Base-by-base conservation (phyloP, 2,329 filamentous ascomycete species). In the Scorias spongiosa region DNA sequence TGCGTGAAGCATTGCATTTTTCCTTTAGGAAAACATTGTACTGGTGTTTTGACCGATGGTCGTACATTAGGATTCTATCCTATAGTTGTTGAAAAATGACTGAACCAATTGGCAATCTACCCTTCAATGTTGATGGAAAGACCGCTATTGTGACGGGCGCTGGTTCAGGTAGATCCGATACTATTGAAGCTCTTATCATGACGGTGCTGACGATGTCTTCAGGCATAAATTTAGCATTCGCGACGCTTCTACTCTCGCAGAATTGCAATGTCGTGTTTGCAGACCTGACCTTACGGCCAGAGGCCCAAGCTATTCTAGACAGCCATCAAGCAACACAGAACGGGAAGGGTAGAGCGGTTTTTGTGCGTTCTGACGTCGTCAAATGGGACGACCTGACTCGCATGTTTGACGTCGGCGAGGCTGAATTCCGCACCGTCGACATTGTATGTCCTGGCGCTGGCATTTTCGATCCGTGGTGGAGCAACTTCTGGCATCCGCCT, bases 171-270 rank as follows among this genome's bases (percentile, higher is more conserved):
- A 48, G 29, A 52, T 41, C 32, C 32, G 11, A 3, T 5, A 36
- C 12, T 36, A 36, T 9, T 36, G 32, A 36, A 15, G 15, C 11
- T 36, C 38, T 40, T 3, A 40, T 18, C 20, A 4, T 18, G 17
- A 7, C 38, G 14, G 10, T 28, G 11, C 38, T 40, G 18, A 40
- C 38, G 7, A 12, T 11, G 7, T 5, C 11, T 40, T n/a, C 47
- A 70, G 68, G 68, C 12, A 71, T 71, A 49, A 68, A 67, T 50
- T 60, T 63, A 48, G 61, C 51, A 49, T 71, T 72, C 50, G 63
- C 68, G 10, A 52, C 58, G 14, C 55, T 69, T 1, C 63, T 72
- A 11, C 63, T 71, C 15, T 56, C 59, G 0, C 53, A 54, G 10
- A 62, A 63, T 46, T 71, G 67, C 59, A 69, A 65, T 45, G 68